These are phyloP conservation scores for Auriculariales sp. DNA, from an alignment of 768 basidiomycete species.

Conservation along the genomic window DNA sequence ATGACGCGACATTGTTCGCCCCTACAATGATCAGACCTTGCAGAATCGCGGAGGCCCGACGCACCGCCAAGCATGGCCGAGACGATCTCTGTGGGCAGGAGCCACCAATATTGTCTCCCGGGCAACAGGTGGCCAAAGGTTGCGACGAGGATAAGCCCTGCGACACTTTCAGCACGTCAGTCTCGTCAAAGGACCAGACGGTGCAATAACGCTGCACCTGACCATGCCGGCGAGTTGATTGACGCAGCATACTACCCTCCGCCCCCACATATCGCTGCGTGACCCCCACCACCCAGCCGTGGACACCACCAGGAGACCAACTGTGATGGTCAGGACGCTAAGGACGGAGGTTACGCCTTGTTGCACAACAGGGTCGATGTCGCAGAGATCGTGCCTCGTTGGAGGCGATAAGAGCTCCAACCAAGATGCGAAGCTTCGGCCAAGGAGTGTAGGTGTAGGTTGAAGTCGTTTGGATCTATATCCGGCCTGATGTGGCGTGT, in stretches of 20 bases:
- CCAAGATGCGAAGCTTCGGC: neutral
- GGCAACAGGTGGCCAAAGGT: neutral
- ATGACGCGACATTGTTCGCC: neutral
- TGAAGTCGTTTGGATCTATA: neutral
- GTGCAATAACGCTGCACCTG: neutral
- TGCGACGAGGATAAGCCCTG: neutral
- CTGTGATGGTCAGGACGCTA: neutral
- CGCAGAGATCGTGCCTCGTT: neutral
- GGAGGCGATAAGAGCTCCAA: neutral
- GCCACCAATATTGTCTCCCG: neutral
- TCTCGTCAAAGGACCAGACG: neutral
- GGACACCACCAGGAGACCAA: neutral
- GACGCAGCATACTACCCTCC: neutral
- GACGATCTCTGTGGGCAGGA: neutral
- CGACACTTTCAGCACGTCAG: neutral
- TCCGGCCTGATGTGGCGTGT: neutral
- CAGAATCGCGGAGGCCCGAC: neutral
- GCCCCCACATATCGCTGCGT: neutral
- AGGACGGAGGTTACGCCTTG: neutral
- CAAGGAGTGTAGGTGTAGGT: neutral
- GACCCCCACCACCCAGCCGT: neutral
- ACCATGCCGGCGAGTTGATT: neutral
- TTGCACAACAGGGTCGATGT: neutral
- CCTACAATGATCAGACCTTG: neutral
- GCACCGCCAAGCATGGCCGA: neutral